Base-by-base conservation (phyloP, 768 basidiomycete species). In the Lactarius pseudohatsudake region DNA sequence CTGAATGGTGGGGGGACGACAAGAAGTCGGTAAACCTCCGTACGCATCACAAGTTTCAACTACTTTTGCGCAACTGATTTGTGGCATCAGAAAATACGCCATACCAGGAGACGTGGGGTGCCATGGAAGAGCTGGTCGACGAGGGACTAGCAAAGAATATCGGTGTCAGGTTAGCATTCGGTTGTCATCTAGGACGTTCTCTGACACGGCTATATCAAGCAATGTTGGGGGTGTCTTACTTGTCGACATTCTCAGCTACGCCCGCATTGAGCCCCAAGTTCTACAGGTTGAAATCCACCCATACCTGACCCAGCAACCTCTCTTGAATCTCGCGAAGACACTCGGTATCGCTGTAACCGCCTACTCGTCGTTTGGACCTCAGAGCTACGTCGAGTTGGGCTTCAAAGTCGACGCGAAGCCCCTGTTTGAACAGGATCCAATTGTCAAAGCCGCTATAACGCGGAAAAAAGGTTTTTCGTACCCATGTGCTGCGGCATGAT, bases 21-120 rank as follows among this genome's bases (percentile, higher is more conserved):
- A 84, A 84, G 66, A 86, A 85, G 72, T 20, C 61, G 43, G 86
- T 92, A 38, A 77, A 85, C 70, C 81, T 87, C 45, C 82, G 87
- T 87, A 76, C 76, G 80, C 76, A 22, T 41, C 15, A 61, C 61
- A 64, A n/a, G 13, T 9, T 54, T 13, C n/a, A 5, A 50, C 28
- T 9, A 26, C 54, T 16, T 34, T 50, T 32, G 11, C 16, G 18
- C 38, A 13, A 11, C 2, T 45, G 47, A 70, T 50, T 11, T 30
- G 15, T 55, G 61, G 6, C 55, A 55, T 54, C 69, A 87, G 84
- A 84, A 70, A 86, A 87, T 59, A 86, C 84, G 0, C 87, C 89
- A 45, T 83, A 91, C 75, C 85, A 87, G 71, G 89, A 92, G 79
- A 96, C 94, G 20, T 96, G 92, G 92, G 74, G 76, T 50, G 91